Percentiles rank a stretch among this genome's conserved stretches.
phyloP scores from a whole-genome alignment of 192 early-diverging fungal genomes.

The Chytriomyces hyalinus region DNA sequence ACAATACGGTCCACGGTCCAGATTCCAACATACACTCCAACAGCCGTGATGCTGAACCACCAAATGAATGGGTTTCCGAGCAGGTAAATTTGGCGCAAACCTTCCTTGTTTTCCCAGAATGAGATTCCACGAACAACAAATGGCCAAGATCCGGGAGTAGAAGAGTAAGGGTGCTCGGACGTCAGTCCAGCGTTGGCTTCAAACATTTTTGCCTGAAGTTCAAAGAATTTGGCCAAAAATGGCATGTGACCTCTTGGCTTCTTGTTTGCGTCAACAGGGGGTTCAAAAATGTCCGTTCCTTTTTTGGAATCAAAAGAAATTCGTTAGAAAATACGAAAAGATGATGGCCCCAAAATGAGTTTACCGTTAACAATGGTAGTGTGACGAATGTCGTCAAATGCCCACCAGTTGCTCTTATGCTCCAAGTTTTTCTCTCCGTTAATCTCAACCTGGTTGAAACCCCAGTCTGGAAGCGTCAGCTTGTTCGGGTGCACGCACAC shows the following conservation, averaged over 20 bases:
- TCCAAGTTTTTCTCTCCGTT: conserved; percentile 89
- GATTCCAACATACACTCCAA: conserved; percentile 66
- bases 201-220: conserved; percentile 89
- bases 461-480: conserved; percentile 84
- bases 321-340: too few species aligned
- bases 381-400: conserved; percentile 75
- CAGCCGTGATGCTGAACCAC: conserved; percentile 70
- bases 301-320: conserved; percentile 7
- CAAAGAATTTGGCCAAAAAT: conserved; percentile 84
- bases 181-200: conserved; percentile 88
- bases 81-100: conserved; percentile 85
- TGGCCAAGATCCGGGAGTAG: conserved; percentile 86
- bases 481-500: conserved; percentile 80
- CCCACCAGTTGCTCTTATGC: conserved; percentile 79
- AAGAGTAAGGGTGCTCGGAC: conserved; percentile 92
- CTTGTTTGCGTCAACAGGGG: conserved; percentile 23
- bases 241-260: conserved; percentile 64
- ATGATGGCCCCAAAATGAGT: conserved; percentile 12
- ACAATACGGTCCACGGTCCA: conserved; percentile 74
- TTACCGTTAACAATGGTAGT: conserved; percentile 62
- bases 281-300: conserved; percentile 50
- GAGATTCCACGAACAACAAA: conserved; percentile 86
- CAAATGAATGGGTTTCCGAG: conserved; percentile 89
- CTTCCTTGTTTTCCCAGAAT: conserved; percentile 85
- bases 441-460: conserved; percentile 82